Conservation (phyloP, 164 flowering plant genomes). For the Tinospora cordifolia region DNA sequence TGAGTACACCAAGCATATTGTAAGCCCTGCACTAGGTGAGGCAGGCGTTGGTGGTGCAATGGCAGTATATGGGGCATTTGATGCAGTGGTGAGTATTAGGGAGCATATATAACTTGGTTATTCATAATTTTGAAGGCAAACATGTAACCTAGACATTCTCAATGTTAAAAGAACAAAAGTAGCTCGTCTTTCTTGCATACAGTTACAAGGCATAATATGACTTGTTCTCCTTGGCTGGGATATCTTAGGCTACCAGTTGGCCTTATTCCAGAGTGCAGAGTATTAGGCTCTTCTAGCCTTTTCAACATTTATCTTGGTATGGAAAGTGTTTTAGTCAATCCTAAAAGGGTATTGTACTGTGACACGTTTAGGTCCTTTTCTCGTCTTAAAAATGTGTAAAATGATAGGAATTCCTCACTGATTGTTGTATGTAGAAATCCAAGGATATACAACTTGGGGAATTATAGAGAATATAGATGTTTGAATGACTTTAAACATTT, state of each 20-base stretch:
- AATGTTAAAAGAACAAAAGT: not conserved
- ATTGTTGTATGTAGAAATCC: no score
- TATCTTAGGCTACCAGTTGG: no score
- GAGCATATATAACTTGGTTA: no score
- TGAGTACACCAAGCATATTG: conserved; percentile 70
- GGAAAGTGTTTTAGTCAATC: not conserved
- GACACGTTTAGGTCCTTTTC: no score
- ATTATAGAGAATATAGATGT: no score
- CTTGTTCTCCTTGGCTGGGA: not conserved
- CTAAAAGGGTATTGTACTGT: no score
- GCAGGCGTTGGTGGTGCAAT: conserved; percentile 90
- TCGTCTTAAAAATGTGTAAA: no score
- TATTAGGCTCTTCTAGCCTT: no score
- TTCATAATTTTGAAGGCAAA: not conserved
- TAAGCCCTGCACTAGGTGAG: conserved; percentile 69
- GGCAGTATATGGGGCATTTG: conserved; percentile 88
- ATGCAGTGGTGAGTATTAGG: conserved; percentile 76
- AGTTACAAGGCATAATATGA: not conserved
- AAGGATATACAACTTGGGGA: no score
- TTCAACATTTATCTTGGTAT: no score
- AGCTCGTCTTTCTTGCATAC: not conserved
- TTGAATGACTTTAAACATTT: not conserved
- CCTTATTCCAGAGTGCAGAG: no score
- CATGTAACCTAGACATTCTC: not conserved
- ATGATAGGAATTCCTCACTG: no score